These are phyloP conservation scores for Coemansia sp. DNA, from an alignment of 192 early-diverging fungal genomes.

Conservation along the genomic window DNA sequence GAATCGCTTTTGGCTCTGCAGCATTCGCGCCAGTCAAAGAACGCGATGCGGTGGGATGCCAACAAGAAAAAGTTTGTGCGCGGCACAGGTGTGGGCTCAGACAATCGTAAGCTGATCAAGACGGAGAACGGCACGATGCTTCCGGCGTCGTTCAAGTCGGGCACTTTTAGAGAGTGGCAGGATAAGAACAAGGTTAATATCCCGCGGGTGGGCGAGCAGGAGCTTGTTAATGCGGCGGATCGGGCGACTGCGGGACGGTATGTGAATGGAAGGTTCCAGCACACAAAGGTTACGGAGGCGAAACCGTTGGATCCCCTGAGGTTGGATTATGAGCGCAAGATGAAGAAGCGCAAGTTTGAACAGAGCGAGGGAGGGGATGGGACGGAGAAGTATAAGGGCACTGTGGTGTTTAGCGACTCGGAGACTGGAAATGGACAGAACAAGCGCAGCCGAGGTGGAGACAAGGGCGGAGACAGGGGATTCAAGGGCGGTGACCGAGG, in stretches of 20 bases:
- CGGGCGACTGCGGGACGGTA: slow-evolving; percentile 49
- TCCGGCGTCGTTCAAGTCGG: slow-evolving; percentile 83
- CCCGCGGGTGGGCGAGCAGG: slow-evolving; percentile 85
- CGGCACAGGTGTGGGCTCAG: slow-evolving; percentile 79
- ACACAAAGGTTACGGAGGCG: slow-evolving; percentile 72
- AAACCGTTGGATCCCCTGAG: slow-evolving; percentile 70
- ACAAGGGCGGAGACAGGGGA: slow-evolving; percentile 7
- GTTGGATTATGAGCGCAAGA: slow-evolving; percentile 64
- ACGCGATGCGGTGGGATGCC: slow-evolving; percentile 82
- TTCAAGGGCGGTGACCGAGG: slow-evolving; percentile 15
- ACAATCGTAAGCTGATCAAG: slow-evolving; percentile 94
- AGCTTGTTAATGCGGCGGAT: slow-evolving; percentile 56
- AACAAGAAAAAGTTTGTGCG: slow-evolving; percentile 91
- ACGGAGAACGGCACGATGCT: slow-evolving; percentile 90
- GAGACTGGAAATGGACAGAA: not conserved
- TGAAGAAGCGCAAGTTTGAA: slow-evolving; percentile 55
- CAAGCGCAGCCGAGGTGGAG: slow-evolving; percentile 10
- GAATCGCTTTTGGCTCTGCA: slow-evolving; percentile 62
- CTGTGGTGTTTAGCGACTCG: slow-evolving; percentile 42
- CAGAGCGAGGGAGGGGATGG: slow-evolving; percentile 35
- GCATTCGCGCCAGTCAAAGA: slow-evolving; percentile 50
- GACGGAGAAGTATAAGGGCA: slow-evolving; percentile 44
- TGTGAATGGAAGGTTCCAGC: slow-evolving; percentile 66
- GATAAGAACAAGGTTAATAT: slow-evolving; percentile 79
- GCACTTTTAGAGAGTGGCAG: slow-evolving; percentile 89